Percentiles rank a stretch among this genome's conserved stretches.
phyloP scores from a whole-genome alignment of 345 rosid genomes.

The Gossypium mustelinum region DNA sequence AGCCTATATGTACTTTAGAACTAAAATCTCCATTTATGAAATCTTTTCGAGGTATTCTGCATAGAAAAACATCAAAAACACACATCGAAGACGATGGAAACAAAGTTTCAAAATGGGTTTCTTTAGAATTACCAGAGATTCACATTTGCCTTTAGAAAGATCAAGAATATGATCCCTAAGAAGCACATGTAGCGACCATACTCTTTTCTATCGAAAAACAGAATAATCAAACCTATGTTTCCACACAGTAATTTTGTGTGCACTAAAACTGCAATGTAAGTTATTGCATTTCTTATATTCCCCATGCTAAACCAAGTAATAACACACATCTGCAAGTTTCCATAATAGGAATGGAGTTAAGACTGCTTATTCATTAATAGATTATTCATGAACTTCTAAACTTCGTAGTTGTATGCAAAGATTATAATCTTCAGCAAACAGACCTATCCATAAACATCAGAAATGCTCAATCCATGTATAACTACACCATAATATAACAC shows the following conservation, averaged over 20 bases:
- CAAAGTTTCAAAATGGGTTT: neutral
- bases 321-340: neutral
- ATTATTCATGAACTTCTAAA: neutral
- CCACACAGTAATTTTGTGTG: neutral
- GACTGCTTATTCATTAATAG: neutral
- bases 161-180: neutral
- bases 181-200: neutral
- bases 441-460: neutral
- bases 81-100: neutral
- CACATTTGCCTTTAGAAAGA: neutral
- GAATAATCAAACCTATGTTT: neutral
- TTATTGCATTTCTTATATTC: neutral
- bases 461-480: conserved; percentile 6
- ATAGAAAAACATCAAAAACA: neutral
- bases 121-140: neutral
- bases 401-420: neutral
- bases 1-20: neutral
- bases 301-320: neutral
- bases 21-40: neutral
- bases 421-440: neutral
- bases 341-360: neutral
- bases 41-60: neutral
- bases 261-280: neutral
- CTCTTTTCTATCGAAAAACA: neutral
- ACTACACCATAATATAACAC: neutral